Evolutionary conservation across 2,329 filamentous ascomycete genomes (phyloP), one percentile per base, ranked within the genome.

Genomic region (Fusarium austroafricanum): DNA sequence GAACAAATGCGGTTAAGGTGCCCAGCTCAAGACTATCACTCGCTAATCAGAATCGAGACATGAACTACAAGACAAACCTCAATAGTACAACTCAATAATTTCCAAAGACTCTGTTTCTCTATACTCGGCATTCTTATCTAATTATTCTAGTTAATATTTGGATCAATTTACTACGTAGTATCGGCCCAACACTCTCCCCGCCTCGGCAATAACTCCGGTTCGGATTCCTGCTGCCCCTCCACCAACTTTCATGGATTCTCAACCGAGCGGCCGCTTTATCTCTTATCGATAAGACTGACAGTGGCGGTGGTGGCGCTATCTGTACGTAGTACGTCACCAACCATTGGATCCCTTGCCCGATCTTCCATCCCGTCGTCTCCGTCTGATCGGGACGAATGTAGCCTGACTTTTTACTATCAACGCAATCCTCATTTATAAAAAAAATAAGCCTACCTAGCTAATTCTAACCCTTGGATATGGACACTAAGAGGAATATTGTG

Each of bases 401-500:
- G 26, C 47, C 42, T 46, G 5, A 12, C 21, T 65, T n/a, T 46
- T 26, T 39, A 38, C 23, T 42, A 28, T 43, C 38, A 44, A 56
- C 42, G 23, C 29, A 17, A 31, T 6, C 10, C 14, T 35, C 31
- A 14, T 11, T 45, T n/a, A 29, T 33, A 47, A 21, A 12, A 31
- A 31, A 14, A 20, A 21, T 26, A 17, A 6, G 9, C 3, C 10
- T 21, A 12, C 26, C 11, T 21, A 12, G 5, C 29, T 31, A 31
- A 17, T 26, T 21, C 14, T 31, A n/a, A 17, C 37, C 14, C n/a
- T 17, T 37, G 39, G 49, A 37, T 21, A 80, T 80, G 78, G 78
- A 79, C 10, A 70, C 61, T 33, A 78, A 76, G 67, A 80, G 78
- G 58, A 81, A 84, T 37, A 85, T 86, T 47, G 82, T 86, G 67